Evolutionary conservation across 2,329 filamentous ascomycete genomes (phyloP), one percentile per base, ranked within the genome.

Genomic region (Sporothrix brasiliensis): DNA sequence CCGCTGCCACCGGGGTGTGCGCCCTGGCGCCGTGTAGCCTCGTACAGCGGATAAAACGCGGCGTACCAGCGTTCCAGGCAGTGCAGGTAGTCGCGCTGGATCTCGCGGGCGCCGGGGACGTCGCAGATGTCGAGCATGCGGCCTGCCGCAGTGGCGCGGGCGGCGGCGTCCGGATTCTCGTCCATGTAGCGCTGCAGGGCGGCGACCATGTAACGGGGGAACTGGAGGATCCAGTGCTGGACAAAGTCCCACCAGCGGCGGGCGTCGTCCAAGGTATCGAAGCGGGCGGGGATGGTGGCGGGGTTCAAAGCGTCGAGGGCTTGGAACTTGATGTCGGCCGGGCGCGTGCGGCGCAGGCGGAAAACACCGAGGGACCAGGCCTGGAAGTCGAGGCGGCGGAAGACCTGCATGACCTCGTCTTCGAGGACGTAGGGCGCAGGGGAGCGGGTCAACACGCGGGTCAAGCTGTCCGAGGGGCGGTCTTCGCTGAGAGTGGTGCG

Each of bases 11-110:
- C 19, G 56, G 56, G 27, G 34, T 61, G 34, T 4, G 34, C 56
- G 16, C 56, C 34, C 3, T 61, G 77, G 24, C 73, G 72, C 21
- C 75, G 71, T 0, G 75, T 72, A 6, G 70, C 60, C 21, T 78
- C 75, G 67, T 79, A 80, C 1, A 83, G 71, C 1, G 80, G 79
- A 30, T 78, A 75, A 71, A 80, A 83, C 0, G 81, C 79, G 9
- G 75, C 73, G 14, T 76, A 75, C 82, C 82, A 84, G n/a, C 78
- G 73, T 44, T 79, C 77, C 1, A 83, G 75, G 76, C 80, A 81
- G 47, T 78, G 76, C 21, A 81, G 74, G 14, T 80, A 78, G 47
- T 79, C 78, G 5, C 44, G 34, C 67, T 75, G 75, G 34, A 73
- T 69, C 2, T 69, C 72, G 21, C 67, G 67, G 19, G 69, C 70